These are phyloP conservation scores for Malassezia sympodialis DNA, from an alignment of 1,284 basidiomycete species.

Conservation along the genomic window DNA sequence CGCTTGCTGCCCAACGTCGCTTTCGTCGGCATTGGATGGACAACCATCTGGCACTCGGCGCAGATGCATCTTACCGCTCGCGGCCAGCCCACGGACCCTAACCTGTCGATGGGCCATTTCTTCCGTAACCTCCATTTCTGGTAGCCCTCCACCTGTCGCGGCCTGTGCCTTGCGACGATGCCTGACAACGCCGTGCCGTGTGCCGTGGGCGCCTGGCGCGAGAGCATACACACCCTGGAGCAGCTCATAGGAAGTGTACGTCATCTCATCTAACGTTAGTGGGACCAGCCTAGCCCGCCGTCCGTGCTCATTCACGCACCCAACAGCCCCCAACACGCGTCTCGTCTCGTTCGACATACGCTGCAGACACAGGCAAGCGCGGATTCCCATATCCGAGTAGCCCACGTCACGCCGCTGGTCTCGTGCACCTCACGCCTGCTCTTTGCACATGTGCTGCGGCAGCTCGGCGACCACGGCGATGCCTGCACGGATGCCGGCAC, in stretches of 20 bases:
- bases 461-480: background rate
- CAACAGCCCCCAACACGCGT: background rate
- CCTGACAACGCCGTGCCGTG: background rate
- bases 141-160: background rate
- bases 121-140: background rate
- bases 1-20: constrained; percentile 1
- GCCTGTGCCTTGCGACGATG: background rate
- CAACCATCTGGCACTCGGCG: constrained; percentile 12
- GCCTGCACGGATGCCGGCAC: constrained; percentile 4
- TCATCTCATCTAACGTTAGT: background rate
- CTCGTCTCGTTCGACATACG: background rate
- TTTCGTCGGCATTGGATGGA: constrained; percentile 9
- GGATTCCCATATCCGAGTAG: background rate
- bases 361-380: background rate
- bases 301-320: constrained; percentile 6
- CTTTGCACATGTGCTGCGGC: constrained; percentile 9
- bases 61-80: constrained; percentile 13
- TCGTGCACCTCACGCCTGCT: constrained; percentile 10
- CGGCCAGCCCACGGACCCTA: constrained; percentile 17
- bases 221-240: background rate
- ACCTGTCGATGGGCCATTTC: constrained; percentile 9
- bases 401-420: constrained; percentile 5
- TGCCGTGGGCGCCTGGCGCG: background rate
- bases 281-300: constrained; percentile 2
- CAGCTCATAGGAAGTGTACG: background rate